Evolutionary conservation across 768 basidiomycete genomes (phyloP), one percentile per base, ranked within the genome.

Genomic region (Leccinum longicurvipes): DNA sequence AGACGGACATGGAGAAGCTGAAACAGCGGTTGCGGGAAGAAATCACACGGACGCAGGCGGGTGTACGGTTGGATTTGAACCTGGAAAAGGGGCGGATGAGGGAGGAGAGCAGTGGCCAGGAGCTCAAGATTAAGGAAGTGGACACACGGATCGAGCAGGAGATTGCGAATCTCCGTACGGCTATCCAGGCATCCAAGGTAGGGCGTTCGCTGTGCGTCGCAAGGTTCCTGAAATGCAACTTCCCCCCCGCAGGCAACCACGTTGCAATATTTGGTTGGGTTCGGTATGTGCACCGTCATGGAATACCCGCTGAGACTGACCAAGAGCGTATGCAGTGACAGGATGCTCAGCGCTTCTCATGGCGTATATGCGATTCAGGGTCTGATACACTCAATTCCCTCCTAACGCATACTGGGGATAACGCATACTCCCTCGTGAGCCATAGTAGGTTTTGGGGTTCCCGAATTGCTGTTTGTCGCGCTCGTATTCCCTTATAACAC

Each of bases 141-240:
- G 96, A 98, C 65, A 98, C 96, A 4, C 76, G 91, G 68, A 98
- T 98, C 62, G 96, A 99, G 72, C 91, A 91, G 67, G 94, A 98
- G 73, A 96, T 96, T 67, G 92, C 93, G 9, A 85, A 83, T 3
- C 70, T 97, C 51, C 77, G 90, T 53, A 95, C 91, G 2, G 77
- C 85, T 7, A 92, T 93, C 31, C 91, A 93, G 67, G 84, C 89
- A 0, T 89, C 89, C 52, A 93, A 93, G 82, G 89, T 85, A 54
- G 31, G 77, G 14, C 6, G 1, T 24, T 36, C 17, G 31, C 31
- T 17, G 41, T 17, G 17, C 28, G 1, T 15, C 32, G 1, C 4
- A 15, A 41, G 15, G 34, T 36, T 15, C 10, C 47, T 66, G 60
- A 64, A 31, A 45, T 24, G 6, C 34, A 6, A 19, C 4, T 36